phyloP scores from a whole-genome alignment of 208 protist genomes.

The Leishmania guyanensis region DNA sequence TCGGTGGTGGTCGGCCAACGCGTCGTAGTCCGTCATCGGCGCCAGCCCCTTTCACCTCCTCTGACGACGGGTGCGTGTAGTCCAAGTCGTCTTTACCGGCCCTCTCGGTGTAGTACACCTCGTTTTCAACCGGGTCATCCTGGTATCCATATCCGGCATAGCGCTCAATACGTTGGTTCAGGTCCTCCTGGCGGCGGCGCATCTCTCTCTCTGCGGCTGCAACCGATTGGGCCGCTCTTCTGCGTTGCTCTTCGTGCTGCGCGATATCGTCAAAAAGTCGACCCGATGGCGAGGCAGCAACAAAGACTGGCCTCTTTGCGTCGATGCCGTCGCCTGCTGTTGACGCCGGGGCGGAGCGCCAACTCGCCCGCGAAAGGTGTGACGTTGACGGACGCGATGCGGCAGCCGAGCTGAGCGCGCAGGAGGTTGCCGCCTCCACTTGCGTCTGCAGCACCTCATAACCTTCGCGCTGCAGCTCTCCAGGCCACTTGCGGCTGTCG shows the following conservation, averaged over 20 bases:
- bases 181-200: conserved; percentile 29
- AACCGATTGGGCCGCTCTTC: conserved; percentile 23
- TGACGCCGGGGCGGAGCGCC: conserved; percentile 12
- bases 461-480: conserved; percentile 44
- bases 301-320: conserved; percentile 50
- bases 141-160: conserved; percentile 12
- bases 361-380: conserved; percentile 25
- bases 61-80: neutral
- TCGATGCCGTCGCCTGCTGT: conserved; percentile 3
- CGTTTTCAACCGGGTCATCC: conserved; percentile 10
- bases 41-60: neutral
- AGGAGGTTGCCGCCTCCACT: conserved; percentile 2
- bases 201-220: conserved; percentile 12
- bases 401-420: conserved; percentile 16
- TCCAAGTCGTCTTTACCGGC: neutral
- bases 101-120: neutral
- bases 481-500: conserved; percentile 76
- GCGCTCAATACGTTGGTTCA: conserved; percentile 24
- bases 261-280: conserved; percentile 81
- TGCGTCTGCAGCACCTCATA: conserved; percentile 32
- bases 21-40: conserved; percentile 1
- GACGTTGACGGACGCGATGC: conserved; percentile 44
- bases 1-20: conserved; percentile 7
- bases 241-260: conserved; percentile 53
- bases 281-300: conserved; percentile 59